Base-by-base conservation (phyloP, 352 stramenopile genomes). In the Phytophthora kernoviae region DNA sequence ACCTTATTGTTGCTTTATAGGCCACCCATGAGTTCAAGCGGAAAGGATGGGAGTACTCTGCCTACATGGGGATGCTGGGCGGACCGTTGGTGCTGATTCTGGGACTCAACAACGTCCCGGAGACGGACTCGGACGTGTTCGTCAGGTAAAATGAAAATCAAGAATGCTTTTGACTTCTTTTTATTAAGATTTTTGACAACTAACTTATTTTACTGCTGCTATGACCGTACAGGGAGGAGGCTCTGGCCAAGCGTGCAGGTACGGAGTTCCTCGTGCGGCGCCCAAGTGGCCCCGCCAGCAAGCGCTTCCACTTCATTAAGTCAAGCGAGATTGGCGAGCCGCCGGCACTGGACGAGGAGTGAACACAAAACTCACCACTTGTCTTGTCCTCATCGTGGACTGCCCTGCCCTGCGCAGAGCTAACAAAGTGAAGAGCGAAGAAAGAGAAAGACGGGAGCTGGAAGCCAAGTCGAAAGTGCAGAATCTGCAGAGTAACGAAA, bases 41-140 rank as follows among this genome's bases (percentile, higher is more conserved):
- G 56, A 95, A 95, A 62, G 86, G 86, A 24, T 95, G 83, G 79
- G 84, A 95, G 67, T 90, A 87, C 64, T 93, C 84, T 18, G 77
- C 72, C 33, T 91, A 92, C 69, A 77, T 92, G 73, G 80, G 72
- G 8, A 82, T 95, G 61, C 44, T 92, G 18, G 81, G 81, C 14
- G 84, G 69, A 20, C 84, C 86, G 5, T 66, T 90, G 44, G 49
- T 95, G 30, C 79, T 95, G 40, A 90, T 82, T 60, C 58, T 95
- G 46, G 86, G 86, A 7, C 69, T 95, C 47, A 88, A 68, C 37
- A 93, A 93, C 72, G 82, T 70, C 30, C 84, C 86, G 4, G 84
- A 95, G 68, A 93, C 82, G 45, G 77, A 95, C 73, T 92, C 83
- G 70, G 79, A 93, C 53, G 81, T 91, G 21, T 90, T 90, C 51